Base-by-base conservation (phyloP, 148 eudicot species). In the Diospyros lotus region DNA sequence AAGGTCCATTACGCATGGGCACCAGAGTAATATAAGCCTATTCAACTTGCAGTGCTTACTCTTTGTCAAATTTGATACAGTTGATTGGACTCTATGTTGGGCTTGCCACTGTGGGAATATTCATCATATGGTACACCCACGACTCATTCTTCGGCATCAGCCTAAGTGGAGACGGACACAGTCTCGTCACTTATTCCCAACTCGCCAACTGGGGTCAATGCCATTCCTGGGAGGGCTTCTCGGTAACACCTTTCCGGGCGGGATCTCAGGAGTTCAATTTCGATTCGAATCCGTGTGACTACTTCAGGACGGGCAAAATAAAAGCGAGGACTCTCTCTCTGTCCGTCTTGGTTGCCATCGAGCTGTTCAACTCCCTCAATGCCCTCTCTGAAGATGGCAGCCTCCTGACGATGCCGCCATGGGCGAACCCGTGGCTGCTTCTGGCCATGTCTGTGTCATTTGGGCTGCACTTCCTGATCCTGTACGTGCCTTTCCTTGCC, bases 241-340 rank as follows among this genome's bases (percentile, higher is more conserved):
- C 87, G 1, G 89, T 85, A 42, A 75, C 84, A 67, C 88, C 98
- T 54, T 93, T 91, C 84, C 80, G 84, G 42, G 85, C 86, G 15
- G 77, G 70, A 12, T 91, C 90, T 17, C 89, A 88, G 12, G 85
- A 74, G n/a, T 61, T 74, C 41, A 82, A 89, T 65, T 77, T 79
- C 10, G 87, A 86, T 74, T 75, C 89, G 50, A 71, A 91, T 62
- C 91, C 98, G 40, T 93, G 96, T 12, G 96, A 91, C 64, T 91
- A 93, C 71, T 93, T 93, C 63, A 58, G 89, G 2, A 75, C 64
- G 13, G 93, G 96, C 0, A 93, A 89, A 87, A 91, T 89, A 67
- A 93, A 93, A 83, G 91, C 98, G 17, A 85, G 83, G 90, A 93
- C 96, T 6, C 84, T 93, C 18, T 93, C 98, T 9, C 96, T 93